Percentiles rank a stretch among this genome's conserved stretches.
Conservation (phyloP, 2,329 filamentous ascomycete genomes). For the Aspergillus candidus region DNA sequence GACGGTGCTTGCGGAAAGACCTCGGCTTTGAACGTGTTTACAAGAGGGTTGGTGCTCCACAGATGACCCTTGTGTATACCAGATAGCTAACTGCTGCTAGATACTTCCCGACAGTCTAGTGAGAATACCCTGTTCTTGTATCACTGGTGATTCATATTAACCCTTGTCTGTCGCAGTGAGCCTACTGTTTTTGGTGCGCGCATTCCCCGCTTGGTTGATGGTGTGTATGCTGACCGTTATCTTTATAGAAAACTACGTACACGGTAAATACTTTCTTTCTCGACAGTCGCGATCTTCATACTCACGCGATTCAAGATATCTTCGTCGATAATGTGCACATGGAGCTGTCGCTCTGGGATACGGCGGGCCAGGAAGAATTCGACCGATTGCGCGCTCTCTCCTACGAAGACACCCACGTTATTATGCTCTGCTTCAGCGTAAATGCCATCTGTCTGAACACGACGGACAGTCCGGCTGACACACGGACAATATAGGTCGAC, state of each 20-base stretch:
- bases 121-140: slow-evolving; percentile 29
- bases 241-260: slow-evolving; percentile 82
- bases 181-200: slow-evolving; percentile 77
- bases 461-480: background rate
- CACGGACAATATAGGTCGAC: slow-evolving; percentile 55
- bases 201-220: slow-evolving; percentile 7
- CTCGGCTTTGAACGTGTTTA: slow-evolving; percentile 95
- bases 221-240: slow-evolving; percentile 23
- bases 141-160: slow-evolving; percentile 13
- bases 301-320: slow-evolving; percentile 60
- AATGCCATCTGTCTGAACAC: slow-evolving; percentile 10
- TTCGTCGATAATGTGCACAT: slow-evolving; percentile 97
- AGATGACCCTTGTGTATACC: background rate
- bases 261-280: slow-evolving; percentile 55
- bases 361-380: slow-evolving; percentile 97
- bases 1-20: slow-evolving; percentile 98
- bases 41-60: slow-evolving; percentile 65
- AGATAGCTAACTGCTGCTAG: slow-evolving; percentile 41
- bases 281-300: slow-evolving; percentile 2
- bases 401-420: slow-evolving; percentile 96
- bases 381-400: slow-evolving; percentile 90
- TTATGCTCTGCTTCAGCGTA: slow-evolving; percentile 96
- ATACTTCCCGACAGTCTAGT: slow-evolving; percentile 96
- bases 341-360: slow-evolving; percentile 96
- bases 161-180: slow-evolving; percentile 50